Evolutionary conservation across 371 early-diverging fungal genomes (phyloP).

Genomic region (Polyrhizophydium stewartii): DNA sequence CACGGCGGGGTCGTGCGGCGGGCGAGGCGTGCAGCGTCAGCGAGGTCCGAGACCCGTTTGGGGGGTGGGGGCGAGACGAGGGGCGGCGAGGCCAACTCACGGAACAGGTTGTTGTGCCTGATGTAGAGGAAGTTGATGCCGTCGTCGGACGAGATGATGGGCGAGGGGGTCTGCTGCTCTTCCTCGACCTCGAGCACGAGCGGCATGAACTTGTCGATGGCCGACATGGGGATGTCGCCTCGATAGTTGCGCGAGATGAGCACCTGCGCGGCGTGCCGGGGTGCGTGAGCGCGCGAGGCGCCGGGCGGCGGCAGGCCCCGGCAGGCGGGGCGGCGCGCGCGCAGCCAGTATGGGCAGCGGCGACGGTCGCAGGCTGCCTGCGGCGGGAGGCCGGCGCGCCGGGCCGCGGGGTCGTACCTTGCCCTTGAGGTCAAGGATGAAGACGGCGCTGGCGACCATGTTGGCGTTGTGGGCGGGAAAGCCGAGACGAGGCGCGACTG

Average conservation of each 20-base stretch:
- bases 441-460: conserved; percentile 61
- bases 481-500: too few relatives aligned
- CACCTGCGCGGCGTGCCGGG: too few relatives aligned
- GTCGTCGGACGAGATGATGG: conserved; percentile 84
- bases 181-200: conserved; percentile 91
- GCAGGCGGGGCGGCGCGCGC: background rate
- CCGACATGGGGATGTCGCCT: conserved; percentile 91
- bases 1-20: too few relatives aligned
- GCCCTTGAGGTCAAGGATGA: conserved; percentile 91
- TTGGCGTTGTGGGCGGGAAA: too few relatives aligned
- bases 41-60: too few relatives aligned
- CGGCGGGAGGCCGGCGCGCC: too few relatives aligned
- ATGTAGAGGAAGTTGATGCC: conserved; percentile 94
- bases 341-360: background rate
- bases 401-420: conserved; percentile 46
- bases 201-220: conserved; percentile 96
- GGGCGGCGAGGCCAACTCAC: conserved; percentile 67
- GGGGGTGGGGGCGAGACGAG: too few relatives aligned
- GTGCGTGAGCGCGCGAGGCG: too few relatives aligned
- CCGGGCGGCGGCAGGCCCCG: background rate
- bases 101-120: conserved; percentile 89
- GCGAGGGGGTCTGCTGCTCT: conserved; percentile 80
- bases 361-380: background rate
- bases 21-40: too few relatives aligned
- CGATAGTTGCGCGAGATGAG: conserved; percentile 91